Evolutionary conservation across 441 rosid species (phyloP), one percentile per base, ranked within the genome.

Genomic region (Pelargonium australe): DNA sequence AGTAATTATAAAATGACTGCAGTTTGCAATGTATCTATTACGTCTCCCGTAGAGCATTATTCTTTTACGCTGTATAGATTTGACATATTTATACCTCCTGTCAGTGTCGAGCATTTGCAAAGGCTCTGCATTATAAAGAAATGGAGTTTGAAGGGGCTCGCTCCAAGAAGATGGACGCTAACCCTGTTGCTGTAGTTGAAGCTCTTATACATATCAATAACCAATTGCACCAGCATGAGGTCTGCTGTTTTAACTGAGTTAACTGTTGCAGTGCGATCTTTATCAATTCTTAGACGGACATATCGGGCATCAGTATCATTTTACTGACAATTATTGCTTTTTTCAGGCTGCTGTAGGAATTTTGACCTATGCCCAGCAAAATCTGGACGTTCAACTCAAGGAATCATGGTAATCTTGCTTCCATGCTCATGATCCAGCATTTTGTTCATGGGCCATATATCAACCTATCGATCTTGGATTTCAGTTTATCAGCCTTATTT

Each of bases 91-190:
- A 61, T 61, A 10, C 64, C 40, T 61, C 37, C 25, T 61, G 64
- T 57, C 81, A 93, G 98, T 93, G 98, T 69, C 99, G 95, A 77
- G 99, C 97, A 78, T 96, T 91, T 80, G 98, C 99, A 31, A 96
- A 96, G 87, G 98, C 98, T 63, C 80, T 93, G 80, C 99, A 96
- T 80, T 96, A 96, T 84, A 96, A 96, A 86, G 99, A 96, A 85
- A 91, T 96, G 97, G 97, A 88, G 85, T 96, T 96, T 77, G 98
- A 91, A 85, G 97, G 97, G 84, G 92, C 97, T 68, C 80, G 79
- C 70, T 83, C 96, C 34, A 89, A 85, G 77, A 87, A 84, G 88
- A 91, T 87, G 96, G 99, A 93, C 83, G 97, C 93, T 45, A 91
- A 89, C 80, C 98, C 98, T 64, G 97, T 91, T 83, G 90, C 97